These are phyloP conservation scores for Penicillium janthinellum DNA, from an alignment of 2,329 filamentous ascomycete species.

Conservation along the genomic window DNA sequence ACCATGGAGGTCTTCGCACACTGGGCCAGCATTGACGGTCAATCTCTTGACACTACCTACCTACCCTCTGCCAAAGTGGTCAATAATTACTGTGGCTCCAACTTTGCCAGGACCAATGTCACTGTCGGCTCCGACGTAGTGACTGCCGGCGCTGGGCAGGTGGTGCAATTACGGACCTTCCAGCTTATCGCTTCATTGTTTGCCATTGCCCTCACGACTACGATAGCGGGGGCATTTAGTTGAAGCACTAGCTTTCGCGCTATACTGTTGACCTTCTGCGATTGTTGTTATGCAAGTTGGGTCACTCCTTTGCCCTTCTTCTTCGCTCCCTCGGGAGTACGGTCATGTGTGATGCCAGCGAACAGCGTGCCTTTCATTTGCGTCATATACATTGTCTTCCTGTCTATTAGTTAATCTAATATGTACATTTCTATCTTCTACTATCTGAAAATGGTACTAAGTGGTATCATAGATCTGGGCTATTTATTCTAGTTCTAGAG, in stretches of 20 bases:
- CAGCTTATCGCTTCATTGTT: conserved; percentile 10
- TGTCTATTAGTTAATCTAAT: conserved; percentile 12
- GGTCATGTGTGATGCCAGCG: conserved; percentile 34
- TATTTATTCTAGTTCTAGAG: neutral
- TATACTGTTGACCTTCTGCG: neutral
- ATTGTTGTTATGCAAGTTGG: neutral
- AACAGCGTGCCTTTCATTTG: conserved; percentile 19
- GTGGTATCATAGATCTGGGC: neutral
- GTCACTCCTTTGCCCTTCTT: conserved; percentile 8
- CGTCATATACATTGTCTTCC: conserved; percentile 9
- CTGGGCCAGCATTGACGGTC: conserved; percentile 65
- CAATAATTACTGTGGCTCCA: conserved; percentile 63
- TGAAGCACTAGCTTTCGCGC: neutral
- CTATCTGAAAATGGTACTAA: neutral
- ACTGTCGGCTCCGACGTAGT: conserved; percentile 27
- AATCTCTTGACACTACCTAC: conserved; percentile 71
- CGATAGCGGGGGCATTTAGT: conserved; percentile 14
- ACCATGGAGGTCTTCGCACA: conserved; percentile 81
- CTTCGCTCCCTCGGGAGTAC: conserved; percentile 15
- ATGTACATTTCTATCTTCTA: conserved; percentile 1
- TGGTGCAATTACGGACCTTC: conserved; percentile 5
- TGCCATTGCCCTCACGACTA: conserved; percentile 9
- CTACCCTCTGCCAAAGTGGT: conserved; percentile 70
- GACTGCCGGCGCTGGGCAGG: conserved; percentile 12
- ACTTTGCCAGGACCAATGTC: conserved; percentile 56